phyloP scores from a whole-genome alignment of 208 protist genomes.

The Trypanosoma vivax region DNA sequence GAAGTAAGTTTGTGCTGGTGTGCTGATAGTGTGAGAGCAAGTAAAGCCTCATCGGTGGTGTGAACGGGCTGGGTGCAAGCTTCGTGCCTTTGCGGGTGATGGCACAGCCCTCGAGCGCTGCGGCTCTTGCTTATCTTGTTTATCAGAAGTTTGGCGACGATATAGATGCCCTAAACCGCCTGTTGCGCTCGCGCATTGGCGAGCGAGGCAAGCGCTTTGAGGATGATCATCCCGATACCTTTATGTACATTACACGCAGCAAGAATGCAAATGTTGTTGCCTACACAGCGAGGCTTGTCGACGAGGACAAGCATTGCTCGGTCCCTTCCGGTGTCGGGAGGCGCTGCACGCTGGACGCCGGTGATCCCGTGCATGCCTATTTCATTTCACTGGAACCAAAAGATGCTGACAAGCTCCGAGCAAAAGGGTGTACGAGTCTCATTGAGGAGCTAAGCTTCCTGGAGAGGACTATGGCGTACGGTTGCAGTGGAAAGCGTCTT shows the following conservation, averaged over 20 bases:
- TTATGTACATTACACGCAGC: slow-evolving; percentile 72
- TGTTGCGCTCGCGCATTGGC: slow-evolving; percentile 18
- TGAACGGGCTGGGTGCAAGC: no score
- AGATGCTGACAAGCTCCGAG: slow-evolving; percentile 42
- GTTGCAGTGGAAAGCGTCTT: slow-evolving; percentile 34
- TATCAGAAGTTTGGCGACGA: slow-evolving; percentile 17
- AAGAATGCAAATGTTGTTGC: slow-evolving; percentile 77
- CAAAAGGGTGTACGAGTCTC: slow-evolving; percentile 26
- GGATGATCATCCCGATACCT: slow-evolving; percentile 68
- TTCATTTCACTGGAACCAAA: slow-evolving; percentile 64
- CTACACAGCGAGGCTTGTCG: slow-evolving; percentile 39
- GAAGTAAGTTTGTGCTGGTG: no score
- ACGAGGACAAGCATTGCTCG: neutral
- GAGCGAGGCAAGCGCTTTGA: slow-evolving; percentile 55
- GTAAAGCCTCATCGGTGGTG: no score
- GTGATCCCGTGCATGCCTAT: slow-evolving; percentile 60
- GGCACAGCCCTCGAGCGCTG: neutral
- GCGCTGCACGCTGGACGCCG: slow-evolving; percentile 25
- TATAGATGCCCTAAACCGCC: slow-evolving; percentile 30
- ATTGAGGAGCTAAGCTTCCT: slow-evolving; percentile 59
- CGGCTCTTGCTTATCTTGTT: slow-evolving; percentile 9
- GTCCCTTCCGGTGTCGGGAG: slow-evolving; percentile 12
- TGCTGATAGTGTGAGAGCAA: no score
- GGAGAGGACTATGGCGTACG: slow-evolving; percentile 76
- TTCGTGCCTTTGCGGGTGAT: no score